A percentile compares a stretch with the other conserved stretches of the same genome.
Conservation (phyloP, 768 basidiomycete species). For the Clitopilus hobsonii region DNA sequence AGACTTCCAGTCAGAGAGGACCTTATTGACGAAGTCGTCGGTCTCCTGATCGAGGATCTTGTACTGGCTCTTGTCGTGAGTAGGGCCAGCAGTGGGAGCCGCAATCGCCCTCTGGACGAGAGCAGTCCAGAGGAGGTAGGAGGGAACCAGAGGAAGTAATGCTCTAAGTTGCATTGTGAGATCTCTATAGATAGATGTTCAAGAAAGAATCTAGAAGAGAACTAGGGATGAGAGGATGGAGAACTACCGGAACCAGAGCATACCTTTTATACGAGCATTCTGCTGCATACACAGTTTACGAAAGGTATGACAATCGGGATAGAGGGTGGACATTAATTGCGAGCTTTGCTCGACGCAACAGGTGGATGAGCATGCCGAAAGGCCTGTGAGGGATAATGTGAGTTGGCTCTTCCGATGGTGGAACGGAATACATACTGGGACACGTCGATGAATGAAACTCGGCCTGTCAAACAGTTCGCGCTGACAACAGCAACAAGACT, state of each 20-base stretch:
- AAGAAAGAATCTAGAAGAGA: not conserved
- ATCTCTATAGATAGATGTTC: not conserved
- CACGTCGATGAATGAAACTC: not conserved
- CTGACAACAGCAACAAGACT: not conserved
- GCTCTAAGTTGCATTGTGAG: not conserved
- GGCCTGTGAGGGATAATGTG: not conserved
- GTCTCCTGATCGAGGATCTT: conserved; percentile 5
- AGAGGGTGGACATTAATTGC: not conserved
- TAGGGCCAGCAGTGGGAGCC: not conserved
- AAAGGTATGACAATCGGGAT: not conserved
- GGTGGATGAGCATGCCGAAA: not conserved
- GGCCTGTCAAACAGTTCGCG: not conserved
- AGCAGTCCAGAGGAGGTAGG: not conserved
- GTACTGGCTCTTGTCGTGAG: not conserved
- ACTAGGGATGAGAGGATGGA: not conserved
- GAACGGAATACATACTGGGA: not conserved
- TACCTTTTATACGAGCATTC: not conserved
- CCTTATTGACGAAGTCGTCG: conserved; percentile 7
- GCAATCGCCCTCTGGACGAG: not conserved
- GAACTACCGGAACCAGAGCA: not conserved
- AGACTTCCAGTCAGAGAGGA: conserved; percentile 8
- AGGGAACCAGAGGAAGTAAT: not conserved
- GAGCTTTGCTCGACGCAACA: not conserved
- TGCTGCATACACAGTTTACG: not conserved
- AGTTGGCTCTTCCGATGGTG: not conserved